phyloP scores from a whole-genome alignment of 441 rosid species.

The Codiaeum variegatum region DNA sequence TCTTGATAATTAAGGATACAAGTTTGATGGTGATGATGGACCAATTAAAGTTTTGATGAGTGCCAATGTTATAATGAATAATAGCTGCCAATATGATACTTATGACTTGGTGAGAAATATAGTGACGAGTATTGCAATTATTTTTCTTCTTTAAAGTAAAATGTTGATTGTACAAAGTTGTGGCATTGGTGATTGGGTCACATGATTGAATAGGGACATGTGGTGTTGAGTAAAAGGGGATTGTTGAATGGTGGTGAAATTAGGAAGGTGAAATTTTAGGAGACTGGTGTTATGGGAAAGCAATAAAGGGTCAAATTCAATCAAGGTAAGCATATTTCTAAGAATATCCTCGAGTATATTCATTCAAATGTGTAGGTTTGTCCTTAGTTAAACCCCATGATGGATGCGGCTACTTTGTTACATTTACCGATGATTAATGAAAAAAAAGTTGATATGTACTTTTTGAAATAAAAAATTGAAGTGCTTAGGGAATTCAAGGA shows the following conservation, averaged over 20 bases:
- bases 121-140: background rate
- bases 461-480: too few species aligned
- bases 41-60: background rate
- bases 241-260: too few species aligned
- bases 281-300: background rate
- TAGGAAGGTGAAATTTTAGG: too few species aligned
- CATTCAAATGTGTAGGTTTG: background rate
- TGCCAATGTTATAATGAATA: background rate
- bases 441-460: too few species aligned
- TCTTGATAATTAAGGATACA: background rate
- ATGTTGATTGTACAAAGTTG: background rate
- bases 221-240: too few species aligned
- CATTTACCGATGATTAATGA: too few species aligned
- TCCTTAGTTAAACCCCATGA: too few species aligned
- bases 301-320: background rate
- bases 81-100: background rate
- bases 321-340: background rate
- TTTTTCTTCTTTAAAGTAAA: background rate
- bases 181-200: background rate
- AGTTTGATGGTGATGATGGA: background rate
- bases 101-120: background rate
- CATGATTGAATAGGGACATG: background rate
- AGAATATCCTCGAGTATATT: background rate
- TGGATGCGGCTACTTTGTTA: too few species aligned
- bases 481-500: too few species aligned